Evolutionary conservation across 345 rosid species (phyloP).

Genomic region (Aquilaria yunnanensis): DNA sequence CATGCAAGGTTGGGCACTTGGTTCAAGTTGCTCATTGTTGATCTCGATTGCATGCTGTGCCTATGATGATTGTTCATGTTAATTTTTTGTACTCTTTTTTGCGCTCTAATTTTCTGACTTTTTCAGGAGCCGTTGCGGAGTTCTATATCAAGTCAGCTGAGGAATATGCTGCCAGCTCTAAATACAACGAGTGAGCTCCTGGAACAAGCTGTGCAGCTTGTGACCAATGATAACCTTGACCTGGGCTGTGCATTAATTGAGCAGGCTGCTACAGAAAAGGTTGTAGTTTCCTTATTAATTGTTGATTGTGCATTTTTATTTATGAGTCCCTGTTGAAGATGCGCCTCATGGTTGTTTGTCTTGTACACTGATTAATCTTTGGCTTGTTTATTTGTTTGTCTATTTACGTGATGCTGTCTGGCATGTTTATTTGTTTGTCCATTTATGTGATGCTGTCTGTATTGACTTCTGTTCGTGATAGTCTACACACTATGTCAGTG

Average conservation of each 20-base stretch:
- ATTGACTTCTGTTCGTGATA: too few relatives aligned
- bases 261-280: slow-evolving; percentile 98
- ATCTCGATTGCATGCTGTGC: not conserved
- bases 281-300: slow-evolving; percentile 11
- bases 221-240: slow-evolving; percentile 97
- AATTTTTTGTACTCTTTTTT: not conserved
- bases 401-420: too few relatives aligned
- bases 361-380: too few relatives aligned
- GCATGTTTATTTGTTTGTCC: too few relatives aligned
- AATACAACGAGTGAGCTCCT: slow-evolving; percentile 54
- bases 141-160: slow-evolving; percentile 80
- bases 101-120: slow-evolving; percentile 11
- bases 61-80: not conserved
- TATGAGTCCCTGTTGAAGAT: too few relatives aligned
- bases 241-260: slow-evolving; percentile 99
- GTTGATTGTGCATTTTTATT: too few relatives aligned
- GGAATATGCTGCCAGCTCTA: slow-evolving; percentile 72
- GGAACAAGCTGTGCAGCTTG: slow-evolving; percentile 93
- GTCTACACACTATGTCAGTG: too few relatives aligned
- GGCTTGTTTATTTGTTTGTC: too few relatives aligned
- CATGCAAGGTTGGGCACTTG: slow-evolving; percentile 74
- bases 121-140: slow-evolving; percentile 85
- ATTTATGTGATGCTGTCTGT: too few relatives aligned
- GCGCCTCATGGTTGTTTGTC: too few relatives aligned
- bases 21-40: slow-evolving; percentile 6